Percentiles rank a stretch among this genome's conserved stretches.
Evolutionary conservation across 768 basidiomycete species (phyloP).

Genomic region (Jaapia argillacea): DNA sequence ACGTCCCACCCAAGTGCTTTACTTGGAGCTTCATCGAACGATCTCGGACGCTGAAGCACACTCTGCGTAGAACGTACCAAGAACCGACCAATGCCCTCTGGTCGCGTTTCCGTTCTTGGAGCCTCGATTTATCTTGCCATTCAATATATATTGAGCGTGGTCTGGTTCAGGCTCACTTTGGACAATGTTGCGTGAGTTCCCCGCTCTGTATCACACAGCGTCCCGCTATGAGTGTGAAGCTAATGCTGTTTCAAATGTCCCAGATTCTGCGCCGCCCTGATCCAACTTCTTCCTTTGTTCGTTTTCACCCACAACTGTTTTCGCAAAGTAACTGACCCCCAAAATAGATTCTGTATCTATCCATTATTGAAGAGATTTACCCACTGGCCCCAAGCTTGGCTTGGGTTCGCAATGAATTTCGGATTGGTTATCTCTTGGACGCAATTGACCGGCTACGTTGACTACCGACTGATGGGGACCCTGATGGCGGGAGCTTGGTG

Average conservation of each 20-base stretch:
- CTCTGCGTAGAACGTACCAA: conserved; percentile 3
- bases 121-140: conserved; percentile 10
- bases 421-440: conserved; percentile 40
- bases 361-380: conserved; percentile 48
- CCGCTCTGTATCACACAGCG: too few relatives aligned
- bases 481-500: conserved; percentile 3
- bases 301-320: not conserved
- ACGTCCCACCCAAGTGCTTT: conserved; percentile 11
- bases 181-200: too few relatives aligned
- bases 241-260: not conserved
- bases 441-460: conserved; percentile 22
- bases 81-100: conserved; percentile 10
- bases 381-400: conserved; percentile 54
- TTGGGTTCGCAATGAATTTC: conserved; percentile 49
- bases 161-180: conserved; percentile 4
- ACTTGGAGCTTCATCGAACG: too few relatives aligned
- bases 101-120: conserved; percentile 11
- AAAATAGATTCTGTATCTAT: conserved; percentile 24
- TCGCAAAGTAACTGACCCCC: conserved; percentile 1
- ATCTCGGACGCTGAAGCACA: too few relatives aligned
- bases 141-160: conserved; percentile 10
- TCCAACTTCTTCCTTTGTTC: not conserved
- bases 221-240: too few relatives aligned
- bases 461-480: conserved; percentile 13
- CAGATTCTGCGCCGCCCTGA: not conserved